Percentiles rank a stretch among this genome's conserved stretches.
These are phyloP conservation scores for Turritis glabra DNA, from an alignment of 345 rosid genomes.

Conservation along the genomic window DNA sequence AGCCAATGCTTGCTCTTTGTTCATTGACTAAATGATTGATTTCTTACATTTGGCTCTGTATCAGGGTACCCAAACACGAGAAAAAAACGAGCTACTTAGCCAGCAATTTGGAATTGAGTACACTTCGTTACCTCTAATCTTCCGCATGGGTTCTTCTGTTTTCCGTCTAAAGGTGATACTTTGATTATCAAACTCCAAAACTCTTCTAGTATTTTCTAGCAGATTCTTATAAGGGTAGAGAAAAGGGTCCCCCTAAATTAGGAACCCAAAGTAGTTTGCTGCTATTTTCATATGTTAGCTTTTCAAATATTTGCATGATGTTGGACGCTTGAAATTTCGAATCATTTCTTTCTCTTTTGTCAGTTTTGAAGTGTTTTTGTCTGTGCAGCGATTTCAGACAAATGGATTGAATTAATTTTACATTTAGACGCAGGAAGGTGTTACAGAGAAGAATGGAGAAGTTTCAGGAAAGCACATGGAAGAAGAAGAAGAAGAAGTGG, in stretches of 20 bases:
- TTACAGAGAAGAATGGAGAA: constrained; percentile 31
- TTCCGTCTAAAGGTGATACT: constrained; percentile 42
- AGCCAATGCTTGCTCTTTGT: not conserved
- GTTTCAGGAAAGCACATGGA: constrained; percentile 4
- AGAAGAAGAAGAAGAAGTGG: constrained; percentile 39
- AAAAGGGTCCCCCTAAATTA: not conserved
- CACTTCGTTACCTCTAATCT: constrained; percentile 51
- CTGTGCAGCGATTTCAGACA: not conserved
- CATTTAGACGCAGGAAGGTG: too few species aligned
- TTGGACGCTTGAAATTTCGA: not conserved
- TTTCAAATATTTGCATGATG: not conserved
- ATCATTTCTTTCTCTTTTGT: not conserved
- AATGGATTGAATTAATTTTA: constrained; percentile 17
- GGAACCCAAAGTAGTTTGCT: not conserved
- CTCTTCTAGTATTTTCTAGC: not conserved
- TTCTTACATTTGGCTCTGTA: not conserved
- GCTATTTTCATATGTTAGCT: not conserved
- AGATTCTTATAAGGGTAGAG: not conserved
- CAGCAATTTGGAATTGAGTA: constrained; percentile 64
- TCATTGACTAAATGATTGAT: not conserved
- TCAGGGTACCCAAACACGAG: constrained; percentile 77
- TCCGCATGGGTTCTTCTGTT: constrained; percentile 75
- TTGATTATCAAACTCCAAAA: not conserved
- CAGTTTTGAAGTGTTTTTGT: not conserved
- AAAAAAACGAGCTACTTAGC: constrained; percentile 64